These are phyloP conservation scores for Fusarium longipes DNA, from an alignment of 2,329 filamentous ascomycete species.

Conservation along the genomic window DNA sequence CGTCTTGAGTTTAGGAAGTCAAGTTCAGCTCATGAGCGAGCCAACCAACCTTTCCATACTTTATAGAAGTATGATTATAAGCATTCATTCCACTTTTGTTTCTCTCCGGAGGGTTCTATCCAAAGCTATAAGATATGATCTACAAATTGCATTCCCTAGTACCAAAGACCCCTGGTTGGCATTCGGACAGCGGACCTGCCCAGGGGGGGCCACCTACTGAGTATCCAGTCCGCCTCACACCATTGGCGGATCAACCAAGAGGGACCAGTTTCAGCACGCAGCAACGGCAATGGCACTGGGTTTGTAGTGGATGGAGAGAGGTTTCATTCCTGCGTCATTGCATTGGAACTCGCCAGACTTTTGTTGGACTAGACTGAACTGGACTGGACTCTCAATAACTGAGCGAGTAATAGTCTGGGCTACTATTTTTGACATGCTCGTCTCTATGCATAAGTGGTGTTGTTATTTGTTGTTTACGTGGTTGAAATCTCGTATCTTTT, in stretches of 20 bases:
- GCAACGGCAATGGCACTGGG: constrained; percentile 16
- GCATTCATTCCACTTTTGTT: neutral
- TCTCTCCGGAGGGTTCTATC: neutral
- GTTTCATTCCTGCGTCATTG: constrained; percentile 44
- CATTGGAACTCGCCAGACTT: constrained; percentile 24
- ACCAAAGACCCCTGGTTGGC: constrained; percentile 16
- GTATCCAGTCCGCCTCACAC: neutral
- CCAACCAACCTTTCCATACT: no score
- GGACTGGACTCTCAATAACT: neutral
- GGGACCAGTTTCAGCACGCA: constrained; percentile 35
- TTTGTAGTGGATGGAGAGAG: constrained; percentile 30
- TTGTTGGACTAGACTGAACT: neutral
- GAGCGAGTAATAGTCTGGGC: neutral
- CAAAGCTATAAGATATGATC: neutral
- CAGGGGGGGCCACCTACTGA: constrained; percentile 18
- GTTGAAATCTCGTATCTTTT: constrained; percentile 16
- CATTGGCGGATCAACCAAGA: constrained; percentile 29
- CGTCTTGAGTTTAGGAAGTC: neutral
- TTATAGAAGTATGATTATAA: no score
- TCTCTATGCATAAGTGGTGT: constrained; percentile 17
- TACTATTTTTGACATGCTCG: neutral
- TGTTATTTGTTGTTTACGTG: constrained; percentile 25
- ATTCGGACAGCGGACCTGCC: constrained; percentile 26
- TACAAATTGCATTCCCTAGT: constrained; percentile 3
- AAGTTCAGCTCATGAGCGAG: no score